Conservation (phyloP, 129 eudicot genomes). For the Rutidosis leptorrhynchoides region DNA sequence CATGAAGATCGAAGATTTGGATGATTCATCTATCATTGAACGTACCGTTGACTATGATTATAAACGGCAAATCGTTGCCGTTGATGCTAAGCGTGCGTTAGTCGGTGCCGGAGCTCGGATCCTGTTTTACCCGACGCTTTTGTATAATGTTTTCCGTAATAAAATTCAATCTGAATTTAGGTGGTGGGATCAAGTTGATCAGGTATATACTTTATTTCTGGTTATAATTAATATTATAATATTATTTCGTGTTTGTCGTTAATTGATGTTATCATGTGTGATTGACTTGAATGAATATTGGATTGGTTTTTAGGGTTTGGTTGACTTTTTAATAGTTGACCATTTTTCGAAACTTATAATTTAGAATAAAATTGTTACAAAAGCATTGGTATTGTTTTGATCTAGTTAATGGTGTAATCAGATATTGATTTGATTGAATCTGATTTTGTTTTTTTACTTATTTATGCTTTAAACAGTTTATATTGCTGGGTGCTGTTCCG, state of each 20-base stretch:
- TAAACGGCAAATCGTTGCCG: conserved; percentile 41
- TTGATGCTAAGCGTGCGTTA: conserved; percentile 74
- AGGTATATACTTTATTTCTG: conserved; percentile 38
- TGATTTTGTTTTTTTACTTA: too few species aligned
- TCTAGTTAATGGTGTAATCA: not conserved
- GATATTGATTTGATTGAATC: not conserved
- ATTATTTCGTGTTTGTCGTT: not conserved
- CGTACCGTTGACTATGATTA: conserved; percentile 28
- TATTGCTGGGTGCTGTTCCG: conserved; percentile 92
- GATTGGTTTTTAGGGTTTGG: not conserved
- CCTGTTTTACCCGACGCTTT: conserved; percentile 81
- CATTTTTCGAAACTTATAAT: too few species aligned
- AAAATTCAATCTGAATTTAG: conserved; percentile 73
- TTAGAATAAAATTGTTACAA: too few species aligned
- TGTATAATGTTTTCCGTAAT: conserved; percentile 77
- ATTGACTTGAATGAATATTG: not conserved
- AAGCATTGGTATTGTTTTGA: too few species aligned
- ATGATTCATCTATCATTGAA: conserved; percentile 30
- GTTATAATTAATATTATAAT: not conserved
- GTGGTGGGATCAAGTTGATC: conserved; percentile 95
- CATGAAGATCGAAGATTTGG: conserved; percentile 77
- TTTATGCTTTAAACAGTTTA: conserved; percentile 45
- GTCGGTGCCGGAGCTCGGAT: conserved; percentile 97
- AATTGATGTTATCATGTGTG: not conserved
- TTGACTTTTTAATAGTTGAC: conserved; percentile 10